phyloP scores from a whole-genome alignment of 352 stramenopile genomes.

The Blastocystis sp. region DNA sequence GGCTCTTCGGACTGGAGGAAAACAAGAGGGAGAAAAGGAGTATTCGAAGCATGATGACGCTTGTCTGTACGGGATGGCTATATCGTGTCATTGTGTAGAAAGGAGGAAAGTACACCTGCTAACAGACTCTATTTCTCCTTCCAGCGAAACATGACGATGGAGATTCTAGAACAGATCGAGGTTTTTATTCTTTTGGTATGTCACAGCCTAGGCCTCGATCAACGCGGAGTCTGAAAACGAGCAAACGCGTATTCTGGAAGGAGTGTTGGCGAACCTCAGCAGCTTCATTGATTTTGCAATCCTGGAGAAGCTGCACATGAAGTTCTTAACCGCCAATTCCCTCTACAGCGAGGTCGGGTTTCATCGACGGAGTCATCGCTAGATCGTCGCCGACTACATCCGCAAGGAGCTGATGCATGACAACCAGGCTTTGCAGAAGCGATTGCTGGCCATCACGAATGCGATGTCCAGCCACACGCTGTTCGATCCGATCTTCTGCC shows the following conservation, averaged over 20 bases:
- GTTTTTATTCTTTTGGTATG: background rate
- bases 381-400: constrained; percentile 49
- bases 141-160: constrained; percentile 39
- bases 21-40: background rate
- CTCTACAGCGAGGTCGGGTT: constrained; percentile 43
- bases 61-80: background rate
- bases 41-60: no score
- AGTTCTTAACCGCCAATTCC: constrained; percentile 29
- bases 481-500: constrained; percentile 64
- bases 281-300: constrained; percentile 50
- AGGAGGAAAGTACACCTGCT: background rate
- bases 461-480: constrained; percentile 33
- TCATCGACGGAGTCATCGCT: background rate
- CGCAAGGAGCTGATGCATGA: background rate
- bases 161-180: constrained; percentile 37
- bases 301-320: background rate
- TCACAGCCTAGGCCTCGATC: constrained; percentile 6
- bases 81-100: constrained; percentile 16
- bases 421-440: background rate
- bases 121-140: background rate
- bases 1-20: background rate
- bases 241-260: constrained; percentile 35
- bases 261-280: constrained; percentile 13
- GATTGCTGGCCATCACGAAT: constrained; percentile 9
- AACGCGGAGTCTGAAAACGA: constrained; percentile 23